Base-by-base conservation (phyloP, 331 rosid species). In the Erythrophleum ivorense region DNA sequence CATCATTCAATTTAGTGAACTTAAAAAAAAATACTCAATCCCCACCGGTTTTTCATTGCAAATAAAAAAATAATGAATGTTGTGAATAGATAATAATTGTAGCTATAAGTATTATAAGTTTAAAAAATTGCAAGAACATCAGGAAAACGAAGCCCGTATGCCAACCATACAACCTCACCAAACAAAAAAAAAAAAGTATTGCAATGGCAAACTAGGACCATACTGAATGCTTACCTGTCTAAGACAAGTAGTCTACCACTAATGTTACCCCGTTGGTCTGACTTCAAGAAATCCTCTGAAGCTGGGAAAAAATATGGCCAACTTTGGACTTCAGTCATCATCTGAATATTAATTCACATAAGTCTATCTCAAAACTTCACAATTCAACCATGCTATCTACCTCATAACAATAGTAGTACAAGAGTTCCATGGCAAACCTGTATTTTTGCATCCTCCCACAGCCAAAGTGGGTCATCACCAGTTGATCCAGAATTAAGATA, bases 391-490 rank as follows among this genome's bases (percentile, higher is more conserved):
- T 46, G 68, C 71, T 3, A 87, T 67, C 79, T 36, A 79, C 58
- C 40, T 53, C 78, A 77, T 64, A 70, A 19, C 58, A 72, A 78
- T 11, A 69, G 46, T 48, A 76, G 75, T 79, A 71, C 62, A 79
- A 45, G 54, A 65, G 68, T 72, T 53, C 58, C 40, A 45, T 55
- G 69, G 3, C 48, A 66, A 78, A 91, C 98, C 98, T 93, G 91
- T 70, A 54, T 62, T 85, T 95, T 93, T n/a, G 98, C 98, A 88
- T 95, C 97, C 69, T 91, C 90, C 98, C 98, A 95, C 2, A 95
- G 91, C 78, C 59, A 58, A 63, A 63, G 87, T 12, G 94, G 89
- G 71, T 92, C 89, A 6, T 49, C 78, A 84, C 81, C 85, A 36
- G 13, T 36, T 45, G 90, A 21, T 53, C 62, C 63, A n/a, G 96